A percentile compares a stretch with the other conserved stretches of the same genome.
These are phyloP conservation scores for Xylaria arbuscula DNA, from an alignment of 2,329 filamentous ascomycete genomes.

Conservation along the genomic window DNA sequence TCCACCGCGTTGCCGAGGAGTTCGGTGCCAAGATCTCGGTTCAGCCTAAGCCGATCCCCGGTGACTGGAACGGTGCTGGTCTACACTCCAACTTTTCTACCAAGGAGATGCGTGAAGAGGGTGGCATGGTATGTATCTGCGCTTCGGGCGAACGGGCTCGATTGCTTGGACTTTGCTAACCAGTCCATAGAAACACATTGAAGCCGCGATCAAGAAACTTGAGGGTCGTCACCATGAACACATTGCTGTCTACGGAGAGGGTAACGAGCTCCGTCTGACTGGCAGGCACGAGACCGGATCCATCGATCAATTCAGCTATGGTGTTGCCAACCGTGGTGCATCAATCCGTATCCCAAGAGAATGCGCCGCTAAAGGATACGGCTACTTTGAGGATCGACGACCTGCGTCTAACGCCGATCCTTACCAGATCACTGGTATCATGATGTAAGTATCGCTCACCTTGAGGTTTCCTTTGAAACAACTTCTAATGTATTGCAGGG, in stretches of 20 bases:
- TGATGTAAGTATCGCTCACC: constrained; percentile 61
- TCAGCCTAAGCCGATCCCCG: constrained; percentile 93
- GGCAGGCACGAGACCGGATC: constrained; percentile 93
- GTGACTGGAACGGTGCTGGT: constrained; percentile 93
- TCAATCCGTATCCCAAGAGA: constrained; percentile 93
- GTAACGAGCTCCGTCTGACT: constrained; percentile 93
- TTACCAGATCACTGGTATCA: constrained; percentile 82
- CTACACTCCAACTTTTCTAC: constrained; percentile 93
- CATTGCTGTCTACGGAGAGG: constrained; percentile 94
- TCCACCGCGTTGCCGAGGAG: constrained; percentile 92
- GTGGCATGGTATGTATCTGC: constrained; percentile 73
- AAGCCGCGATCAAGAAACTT: constrained; percentile 85
- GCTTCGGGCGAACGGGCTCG: not conserved
- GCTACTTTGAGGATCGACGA: constrained; percentile 90
- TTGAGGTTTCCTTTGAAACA: not conserved
- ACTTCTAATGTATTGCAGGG: constrained; percentile 36
- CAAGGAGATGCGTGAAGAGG: constrained; percentile 86
- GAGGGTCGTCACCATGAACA: constrained; percentile 82
- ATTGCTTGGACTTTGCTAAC: constrained; percentile 15
- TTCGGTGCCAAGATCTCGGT: constrained; percentile 96
- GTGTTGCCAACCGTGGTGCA: constrained; percentile 94
- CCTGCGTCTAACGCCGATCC: constrained; percentile 85
- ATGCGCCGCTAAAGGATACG: constrained; percentile 86
- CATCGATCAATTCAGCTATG: constrained; percentile 93
- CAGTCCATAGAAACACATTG: constrained; percentile 75